Evolutionary conservation across 805 yeast species (phyloP), one percentile per base, ranked within the genome.

Genomic region (Komagataella kurtzmanii): DNA sequence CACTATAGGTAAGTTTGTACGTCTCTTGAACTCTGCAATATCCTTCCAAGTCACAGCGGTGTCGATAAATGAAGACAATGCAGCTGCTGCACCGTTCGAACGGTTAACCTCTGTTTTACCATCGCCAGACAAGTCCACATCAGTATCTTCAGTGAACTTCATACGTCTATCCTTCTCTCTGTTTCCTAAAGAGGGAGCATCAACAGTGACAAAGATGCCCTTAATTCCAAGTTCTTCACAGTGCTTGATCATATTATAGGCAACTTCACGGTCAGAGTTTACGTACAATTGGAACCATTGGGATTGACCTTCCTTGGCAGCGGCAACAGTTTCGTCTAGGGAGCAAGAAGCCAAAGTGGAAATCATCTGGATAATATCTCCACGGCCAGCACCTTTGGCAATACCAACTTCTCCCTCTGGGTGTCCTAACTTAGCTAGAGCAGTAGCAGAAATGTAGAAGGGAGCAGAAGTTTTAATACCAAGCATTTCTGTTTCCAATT

Each of bases 201-300:
- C 97, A 6, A 88, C 96, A 0, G 97, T 89, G 56, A 89, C 79
- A 61, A 88, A 88, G 40, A 89, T 71, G 3, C 93, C 96, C 59
- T 83, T 83, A 64, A 86, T 75, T 1, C 95, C 95, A 51, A 85
- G 69, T 50, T 69, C 61, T 63, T 85, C 90, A 14, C 88, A 93
- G 58, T 82, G 81, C 58, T 74, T 72, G n/a, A 89, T 79, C 56
- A 84, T 71, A 36, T 73, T 67, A 50, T 72, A 70, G 40, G 89
- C 77, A 51, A 81, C 71, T n/a, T 74, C 72, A 50, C 93, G 74
- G 65, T 88, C 90, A 17, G 82, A 70, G 59, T 87, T 86, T 47
- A 89, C 93, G 61, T 89, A 89, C 50, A 89, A 71, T 67, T 89
- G 97, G 65, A 80, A 80, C 97, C 97, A 89, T 63, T 87, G 90